Evolutionary conservation across 1,284 basidiomycete species (phyloP), one percentile per base, ranked within the genome.

Genomic region (Taiwanofungus camphoratus): DNA sequence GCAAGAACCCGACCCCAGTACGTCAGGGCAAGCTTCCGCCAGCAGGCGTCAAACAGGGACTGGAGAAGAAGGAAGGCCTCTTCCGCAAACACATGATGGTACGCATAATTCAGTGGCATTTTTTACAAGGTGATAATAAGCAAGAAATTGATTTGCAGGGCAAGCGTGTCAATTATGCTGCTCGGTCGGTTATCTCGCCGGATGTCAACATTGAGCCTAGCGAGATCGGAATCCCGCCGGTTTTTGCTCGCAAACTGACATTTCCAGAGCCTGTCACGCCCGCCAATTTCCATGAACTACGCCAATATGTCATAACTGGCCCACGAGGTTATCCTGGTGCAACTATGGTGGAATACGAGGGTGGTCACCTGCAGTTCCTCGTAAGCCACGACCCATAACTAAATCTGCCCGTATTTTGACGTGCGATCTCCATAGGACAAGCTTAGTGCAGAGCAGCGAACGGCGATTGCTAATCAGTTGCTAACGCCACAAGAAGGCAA

Each of bases 21-120:
- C 78, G 87, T 47, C 87, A 91, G 60, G 95, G 95, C 15, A 93
- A 92, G 59, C 70, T 92, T n/a, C 93, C 94, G 18, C 92, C 94
- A 16, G 76, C 85, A 32, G 96, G 96, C 59, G 83, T 99, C 55
- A 99, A 99, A 73, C 96, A 99, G 65, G 79, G 87, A 11, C 69
- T 99, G 53, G 96, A 99, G 69, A 99, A 99, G 78, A 99, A 99
- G 68, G 96, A 99, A 57, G 96, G 96, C 45, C 66, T 99, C 39
- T 99, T 99, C 77, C 77, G 96, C 50, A 97, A 95, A 69, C 85
- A 99, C 63, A 99, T 99, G 96, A 99, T 99, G 96, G 92, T 91
- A 47, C 50, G 72, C 43, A 44, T 47, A 36, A n/a, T 15, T 40
- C 24, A 43, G 15, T 34, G 22, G 9, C 32, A 15, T 16, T 34